Base-by-base conservation (phyloP, 352 stramenopile genomes). In the Plasmopara halstedii region DNA sequence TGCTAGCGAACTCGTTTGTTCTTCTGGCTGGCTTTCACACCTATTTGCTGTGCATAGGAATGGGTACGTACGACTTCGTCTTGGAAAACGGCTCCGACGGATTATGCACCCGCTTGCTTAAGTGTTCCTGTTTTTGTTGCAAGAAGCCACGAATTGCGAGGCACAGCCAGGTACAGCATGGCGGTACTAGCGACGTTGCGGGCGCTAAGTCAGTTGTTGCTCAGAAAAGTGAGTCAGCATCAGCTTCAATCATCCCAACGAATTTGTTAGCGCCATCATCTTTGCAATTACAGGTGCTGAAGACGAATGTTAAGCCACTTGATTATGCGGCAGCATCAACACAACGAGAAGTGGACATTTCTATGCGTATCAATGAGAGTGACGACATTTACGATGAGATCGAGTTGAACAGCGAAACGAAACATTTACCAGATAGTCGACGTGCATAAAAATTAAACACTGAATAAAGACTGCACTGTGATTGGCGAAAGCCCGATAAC, bases 61-160 rank as follows among this genome's bases (percentile, higher is more conserved):
- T 77, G 39, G 78, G 78, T 2, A 93, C 81, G 2, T 92, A 90
- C 62, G 81, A 92, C 43, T 93, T 88, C 50, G 88, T 93, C 37
- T 57, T 90, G 15, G 70, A 73, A 32, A 86, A 86, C 37, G 81
- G 81, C 25, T 81, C 58, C 33, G 73, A 90, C 14, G 80, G 78
- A 1, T 50, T 88, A 33, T 93, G 76, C 40, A 71, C 68, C 8
- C 65, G 79, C 0, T 70, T 93, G 68, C 73, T 93, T 22, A 87
- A 85, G 54, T 89, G 77, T 53, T 65, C 71, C 19, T 86, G 70
- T 46, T 58, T 85, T 5, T 58, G 54, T 5, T 60, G 72, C 17
- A 48, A 45, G 6, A 81, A 73, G 51, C 23, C 27, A 17, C 26
- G 2, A 4, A 67, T 61, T 14, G 18, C 17, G 44, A 73, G 62